Evolutionary conservation across 805 yeast genomes (phyloP).

Genomic region (Saturnispora galanensis): DNA sequence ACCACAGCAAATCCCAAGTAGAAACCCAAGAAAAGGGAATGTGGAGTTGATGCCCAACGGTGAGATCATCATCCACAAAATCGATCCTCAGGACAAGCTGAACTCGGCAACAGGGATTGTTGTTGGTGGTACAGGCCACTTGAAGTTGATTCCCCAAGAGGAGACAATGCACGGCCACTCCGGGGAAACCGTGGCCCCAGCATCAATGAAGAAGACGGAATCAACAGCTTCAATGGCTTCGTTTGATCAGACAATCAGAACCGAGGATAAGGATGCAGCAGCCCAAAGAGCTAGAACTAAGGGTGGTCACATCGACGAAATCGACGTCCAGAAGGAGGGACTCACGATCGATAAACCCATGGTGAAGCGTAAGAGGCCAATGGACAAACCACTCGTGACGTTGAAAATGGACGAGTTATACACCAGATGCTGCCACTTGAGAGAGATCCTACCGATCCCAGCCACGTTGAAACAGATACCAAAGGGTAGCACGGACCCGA

Average conservation of each 20-base stretch:
- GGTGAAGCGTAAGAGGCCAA: conserved; percentile 27
- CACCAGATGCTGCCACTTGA: conserved; percentile 85
- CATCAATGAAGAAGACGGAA: conserved; percentile 15
- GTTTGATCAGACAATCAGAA: conserved; percentile 21
- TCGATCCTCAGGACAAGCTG: conserved; percentile 24
- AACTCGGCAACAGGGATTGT: conserved; percentile 56
- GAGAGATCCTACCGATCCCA: conserved; percentile 88
- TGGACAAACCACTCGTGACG: conserved; percentile 31
- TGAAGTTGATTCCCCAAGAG: conserved; percentile 31
- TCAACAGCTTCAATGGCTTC: conserved; percentile 15
- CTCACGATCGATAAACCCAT: conserved; percentile 66
- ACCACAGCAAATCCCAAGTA: conserved; percentile 88
- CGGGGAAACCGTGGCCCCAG: not conserved
- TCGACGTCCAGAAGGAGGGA: conserved; percentile 16
- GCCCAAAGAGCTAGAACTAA: conserved; percentile 23
- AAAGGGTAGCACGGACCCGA: conserved; percentile 65
- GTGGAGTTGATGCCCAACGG: conserved; percentile 34
- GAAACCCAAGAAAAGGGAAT: conserved; percentile 73
- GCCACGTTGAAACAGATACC: conserved; percentile 78
- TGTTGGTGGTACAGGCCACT: conserved; percentile 69
- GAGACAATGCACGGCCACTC: not conserved
- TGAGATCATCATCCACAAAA: conserved; percentile 26
- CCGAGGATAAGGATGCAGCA: conserved; percentile 23
- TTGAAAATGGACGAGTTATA: conserved; percentile 59
- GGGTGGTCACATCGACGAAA: conserved; percentile 15